Evolutionary conservation across 2,329 filamentous ascomycete genomes (phyloP).

Genomic region (Microdochium trichocladiopsis): DNA sequence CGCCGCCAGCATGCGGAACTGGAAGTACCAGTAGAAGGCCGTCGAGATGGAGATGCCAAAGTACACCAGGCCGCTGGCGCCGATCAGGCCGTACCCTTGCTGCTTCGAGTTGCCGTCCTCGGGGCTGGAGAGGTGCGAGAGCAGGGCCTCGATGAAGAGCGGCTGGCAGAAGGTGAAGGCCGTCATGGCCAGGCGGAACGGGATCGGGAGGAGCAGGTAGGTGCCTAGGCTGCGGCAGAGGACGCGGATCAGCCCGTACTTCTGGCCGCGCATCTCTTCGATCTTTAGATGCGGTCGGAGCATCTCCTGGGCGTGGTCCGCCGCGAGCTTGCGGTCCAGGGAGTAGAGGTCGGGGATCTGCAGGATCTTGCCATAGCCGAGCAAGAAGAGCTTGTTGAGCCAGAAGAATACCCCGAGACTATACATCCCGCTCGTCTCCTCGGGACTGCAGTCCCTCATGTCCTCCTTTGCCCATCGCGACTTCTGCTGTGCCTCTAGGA

Average conservation of each 20-base stretch:
- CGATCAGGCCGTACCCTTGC: slow-evolving; percentile 33
- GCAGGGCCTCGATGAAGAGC: slow-evolving; percentile 20
- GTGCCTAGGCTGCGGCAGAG: slow-evolving; percentile 9
- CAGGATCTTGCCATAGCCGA: slow-evolving; percentile 26
- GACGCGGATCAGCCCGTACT: slow-evolving; percentile 7
- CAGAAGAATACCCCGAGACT: slow-evolving; percentile 25
- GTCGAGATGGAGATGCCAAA: slow-evolving; percentile 28
- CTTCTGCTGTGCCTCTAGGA: slow-evolving; percentile 14
- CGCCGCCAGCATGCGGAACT: slow-evolving; percentile 21
- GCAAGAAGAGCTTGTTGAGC: slow-evolving; percentile 23
- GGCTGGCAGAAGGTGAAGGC: slow-evolving; percentile 25
- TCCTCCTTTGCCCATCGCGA: slow-evolving; percentile 7
- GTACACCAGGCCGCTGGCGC: slow-evolving; percentile 30
- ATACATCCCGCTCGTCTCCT: slow-evolving; percentile 26
- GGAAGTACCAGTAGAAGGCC: slow-evolving; percentile 30
- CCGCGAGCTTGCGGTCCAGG: slow-evolving; percentile 14
- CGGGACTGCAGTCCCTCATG: slow-evolving; percentile 16
- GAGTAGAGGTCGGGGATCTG: slow-evolving; percentile 23
- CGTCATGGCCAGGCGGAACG: slow-evolving; percentile 15
- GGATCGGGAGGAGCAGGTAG: slow-evolving; percentile 14
- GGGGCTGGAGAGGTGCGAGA: slow-evolving; percentile 19
- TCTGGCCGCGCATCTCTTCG: slow-evolving; percentile 3
- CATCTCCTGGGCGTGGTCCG: slow-evolving; percentile 8
- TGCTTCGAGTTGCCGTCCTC: slow-evolving; percentile 9
- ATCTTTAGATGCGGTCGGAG: slow-evolving; percentile 7